Evolutionary conservation across 2,329 filamentous ascomycete genomes (phyloP).

Genomic region (Fusarium ramigenum): DNA sequence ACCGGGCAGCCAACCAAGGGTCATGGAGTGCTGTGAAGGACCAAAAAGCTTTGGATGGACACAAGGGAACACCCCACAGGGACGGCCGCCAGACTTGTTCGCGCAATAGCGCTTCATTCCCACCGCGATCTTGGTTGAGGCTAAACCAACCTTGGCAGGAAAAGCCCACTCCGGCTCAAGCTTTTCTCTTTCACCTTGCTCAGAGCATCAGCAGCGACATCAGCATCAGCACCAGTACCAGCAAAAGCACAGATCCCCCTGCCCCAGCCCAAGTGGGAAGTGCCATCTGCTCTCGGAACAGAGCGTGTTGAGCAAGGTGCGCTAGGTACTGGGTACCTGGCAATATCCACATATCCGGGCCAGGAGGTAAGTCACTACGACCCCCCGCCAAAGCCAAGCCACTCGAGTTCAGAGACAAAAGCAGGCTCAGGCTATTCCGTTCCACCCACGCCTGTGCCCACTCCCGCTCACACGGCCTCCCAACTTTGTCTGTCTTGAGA

Average conservation of each 20-base stretch:
- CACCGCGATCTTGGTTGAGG: slow-evolving; percentile 38
- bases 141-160: slow-evolving; percentile 38
- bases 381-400: slow-evolving; percentile 27
- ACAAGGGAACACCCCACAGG: slow-evolving; percentile 34
- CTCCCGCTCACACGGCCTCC: slow-evolving; percentile 34
- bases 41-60: slow-evolving; percentile 23
- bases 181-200: slow-evolving; percentile 36
- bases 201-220: slow-evolving; percentile 14
- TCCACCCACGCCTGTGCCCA: slow-evolving; percentile 40
- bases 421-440: slow-evolving; percentile 36
- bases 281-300: slow-evolving; percentile 33
- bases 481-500: slow-evolving; percentile 43
- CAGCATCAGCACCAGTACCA: slow-evolving; percentile 10
- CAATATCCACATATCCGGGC: slow-evolving; percentile 2
- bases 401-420: slow-evolving; percentile 26
- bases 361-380: slow-evolving; percentile 22
- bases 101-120: slow-evolving; percentile 43
- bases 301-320: slow-evolving; percentile 8
- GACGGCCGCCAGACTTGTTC: slow-evolving; percentile 45
- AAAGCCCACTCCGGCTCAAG: slow-evolving; percentile 38
- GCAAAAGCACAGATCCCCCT: slow-evolving; percentile 27
- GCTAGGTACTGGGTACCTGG: slow-evolving; percentile 21
- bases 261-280: slow-evolving; percentile 32
- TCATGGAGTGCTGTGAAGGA: slow-evolving; percentile 23
- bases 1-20: slow-evolving; percentile 36